Percentiles rank a stretch among this genome's conserved stretches.
These are phyloP conservation scores for Fragaria nilgerrensis DNA, from an alignment of 306 rosid genomes.

Conservation along the genomic window DNA sequence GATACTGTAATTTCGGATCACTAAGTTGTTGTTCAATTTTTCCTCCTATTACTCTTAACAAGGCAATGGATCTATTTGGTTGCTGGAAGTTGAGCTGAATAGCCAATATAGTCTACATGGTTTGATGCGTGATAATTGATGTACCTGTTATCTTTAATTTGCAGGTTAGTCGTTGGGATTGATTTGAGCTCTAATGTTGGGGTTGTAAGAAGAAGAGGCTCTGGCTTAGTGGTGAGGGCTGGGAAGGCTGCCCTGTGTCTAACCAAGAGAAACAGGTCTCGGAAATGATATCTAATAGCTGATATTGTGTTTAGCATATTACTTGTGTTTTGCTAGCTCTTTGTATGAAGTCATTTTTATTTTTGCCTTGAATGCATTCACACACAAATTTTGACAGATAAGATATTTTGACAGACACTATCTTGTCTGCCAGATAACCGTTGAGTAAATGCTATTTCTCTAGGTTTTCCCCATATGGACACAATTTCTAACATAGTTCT, in stretches of 20 bases:
- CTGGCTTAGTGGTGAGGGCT: slow-evolving; percentile 72
- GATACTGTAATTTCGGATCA: too few species aligned
- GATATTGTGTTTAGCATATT: background rate
- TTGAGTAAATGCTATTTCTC: too few species aligned
- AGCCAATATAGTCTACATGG: too few species aligned
- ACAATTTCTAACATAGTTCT: too few species aligned
- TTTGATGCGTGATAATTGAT: background rate
- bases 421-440: too few species aligned
- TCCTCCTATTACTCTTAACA: background rate
- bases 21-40: too few species aligned
- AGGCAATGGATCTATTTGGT: background rate
- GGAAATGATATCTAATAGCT: slow-evolving; percentile 33
- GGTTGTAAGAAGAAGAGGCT: slow-evolving; percentile 42
- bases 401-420: too few species aligned
- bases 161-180: slow-evolving; percentile 37
- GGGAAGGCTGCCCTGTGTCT: slow-evolving; percentile 75
- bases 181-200: slow-evolving; percentile 43
- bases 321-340: background rate
- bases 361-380: background rate
- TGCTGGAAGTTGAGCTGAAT: background rate
- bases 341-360: background rate
- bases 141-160: background rate
- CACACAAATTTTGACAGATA: too few species aligned
- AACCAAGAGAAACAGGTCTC: slow-evolving; percentile 86
- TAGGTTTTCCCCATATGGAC: too few species aligned